These are phyloP conservation scores for Pseudogymnoascus sp. DNA, from an alignment of 2,329 filamentous ascomycete species.

Conservation along the genomic window DNA sequence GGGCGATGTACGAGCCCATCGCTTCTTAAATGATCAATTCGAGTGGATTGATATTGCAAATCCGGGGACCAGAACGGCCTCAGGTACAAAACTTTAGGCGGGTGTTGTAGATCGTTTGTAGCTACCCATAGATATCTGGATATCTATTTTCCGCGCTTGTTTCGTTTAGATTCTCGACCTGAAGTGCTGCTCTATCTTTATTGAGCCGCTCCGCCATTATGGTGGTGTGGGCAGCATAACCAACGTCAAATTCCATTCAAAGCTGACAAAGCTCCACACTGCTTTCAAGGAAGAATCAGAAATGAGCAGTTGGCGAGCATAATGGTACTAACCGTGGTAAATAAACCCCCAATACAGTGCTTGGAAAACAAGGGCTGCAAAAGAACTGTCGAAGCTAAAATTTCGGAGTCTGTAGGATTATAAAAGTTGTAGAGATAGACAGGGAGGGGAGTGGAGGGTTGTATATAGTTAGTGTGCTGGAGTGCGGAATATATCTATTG, in stretches of 20 bases:
- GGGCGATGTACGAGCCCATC: slow-evolving; percentile 41
- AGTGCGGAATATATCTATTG: background rate
- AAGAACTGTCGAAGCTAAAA: too few species aligned
- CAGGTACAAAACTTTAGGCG: background rate
- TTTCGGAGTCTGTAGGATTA: too few species aligned
- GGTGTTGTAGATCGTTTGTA: background rate
- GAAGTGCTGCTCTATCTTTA: background rate
- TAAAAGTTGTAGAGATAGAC: too few species aligned
- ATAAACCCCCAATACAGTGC: too few species aligned
- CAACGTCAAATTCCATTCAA: too few species aligned
- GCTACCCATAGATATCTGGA: background rate
- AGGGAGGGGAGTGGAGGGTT: background rate
- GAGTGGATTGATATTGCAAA: slow-evolving; percentile 35
- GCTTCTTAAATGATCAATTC: slow-evolving; percentile 36
- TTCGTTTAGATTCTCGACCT: background rate
- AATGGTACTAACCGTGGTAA: too few species aligned
- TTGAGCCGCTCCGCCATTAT: background rate
- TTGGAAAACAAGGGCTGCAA: too few species aligned
- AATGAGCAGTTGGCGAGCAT: too few species aligned
- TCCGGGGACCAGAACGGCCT: slow-evolving; percentile 12
- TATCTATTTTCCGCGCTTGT: background rate
- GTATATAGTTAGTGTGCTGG: background rate
- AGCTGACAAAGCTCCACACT: too few species aligned
- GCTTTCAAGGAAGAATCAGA: too few species aligned
- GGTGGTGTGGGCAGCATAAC: too few species aligned